Evolutionary conservation across 1,139 yeast species (phyloP).

Genomic region (Kazachstania sp.): DNA sequence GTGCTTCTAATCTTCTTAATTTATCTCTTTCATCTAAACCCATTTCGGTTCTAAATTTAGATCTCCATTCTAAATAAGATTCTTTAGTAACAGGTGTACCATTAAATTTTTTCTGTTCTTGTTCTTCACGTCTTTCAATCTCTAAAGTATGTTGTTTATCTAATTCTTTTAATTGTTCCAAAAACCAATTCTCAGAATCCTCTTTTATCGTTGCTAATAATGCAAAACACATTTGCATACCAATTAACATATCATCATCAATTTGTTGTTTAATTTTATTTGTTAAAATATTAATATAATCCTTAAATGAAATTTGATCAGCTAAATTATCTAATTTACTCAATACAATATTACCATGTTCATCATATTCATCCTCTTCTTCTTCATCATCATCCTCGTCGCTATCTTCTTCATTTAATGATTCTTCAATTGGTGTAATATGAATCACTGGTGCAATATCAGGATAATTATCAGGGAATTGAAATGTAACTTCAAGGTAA

Average conservation of each 20-base stretch:
- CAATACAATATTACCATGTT: constrained; percentile 34
- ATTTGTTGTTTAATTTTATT: constrained; percentile 51
- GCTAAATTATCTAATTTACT: constrained; percentile 43
- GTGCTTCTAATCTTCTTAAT: constrained; percentile 47
- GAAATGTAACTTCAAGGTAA: constrained; percentile 16
- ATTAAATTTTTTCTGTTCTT: constrained; percentile 62
- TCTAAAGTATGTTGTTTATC: constrained; percentile 54
- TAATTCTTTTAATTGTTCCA: constrained; percentile 43
- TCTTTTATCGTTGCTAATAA: constrained; percentile 71
- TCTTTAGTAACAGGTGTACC: constrained; percentile 79
- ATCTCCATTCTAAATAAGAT: constrained; percentile 63
- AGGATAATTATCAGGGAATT: constrained; percentile 28
- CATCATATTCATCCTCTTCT: constrained; percentile 42
- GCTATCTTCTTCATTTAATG: constrained; percentile 22
- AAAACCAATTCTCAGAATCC: constrained; percentile 60
- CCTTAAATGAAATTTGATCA: constrained; percentile 46
- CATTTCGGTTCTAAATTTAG: constrained; percentile 46
- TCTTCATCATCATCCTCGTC: constrained; percentile 31
- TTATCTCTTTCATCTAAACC: constrained; percentile 50
- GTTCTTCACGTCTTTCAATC: constrained; percentile 51
- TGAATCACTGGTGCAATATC: constrained; percentile 25
- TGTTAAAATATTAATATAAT: constrained; percentile 39
- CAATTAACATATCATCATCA: constrained; percentile 52
- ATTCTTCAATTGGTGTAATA: constrained; percentile 12
- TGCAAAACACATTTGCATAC: constrained; percentile 83